Base-by-base conservation (phyloP, 2,329 filamentous ascomycete species). In the Ramularia endophylla region DNA sequence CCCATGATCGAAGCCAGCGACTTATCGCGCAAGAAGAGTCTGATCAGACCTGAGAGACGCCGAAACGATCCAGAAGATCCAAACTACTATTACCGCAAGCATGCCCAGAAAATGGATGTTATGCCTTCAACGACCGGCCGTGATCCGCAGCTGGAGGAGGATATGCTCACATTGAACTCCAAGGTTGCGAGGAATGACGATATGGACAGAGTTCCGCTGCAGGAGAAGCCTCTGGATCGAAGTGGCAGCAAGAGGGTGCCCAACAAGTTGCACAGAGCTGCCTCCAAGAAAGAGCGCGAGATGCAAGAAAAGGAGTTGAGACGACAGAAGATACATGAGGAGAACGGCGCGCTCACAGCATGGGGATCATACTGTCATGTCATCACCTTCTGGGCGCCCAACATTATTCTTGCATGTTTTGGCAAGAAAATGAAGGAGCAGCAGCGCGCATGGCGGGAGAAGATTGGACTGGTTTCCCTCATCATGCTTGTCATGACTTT, bases 331-430 rank as follows among this genome's bases (percentile, higher is more conserved):
- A 73, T 78, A 41, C 61, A 74, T 48, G 77, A 84, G 43, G 69
- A 80, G 43, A 74, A 87, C 36, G 78, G 80, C 2, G 87, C 90
- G 2, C 88, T 87, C 0, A 95, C 85, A 59, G 65, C 94, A 27
- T 98, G 92, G 92, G 94, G 88, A 57, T 82, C 94, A 3, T 98
- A 98, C 69, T 98, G 92, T 65, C 83, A 85, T 35, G 78, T 94
- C 49, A 69, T 98, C 52, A 98, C 92, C 0, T 95, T 97, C 59
- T 97, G 92, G 89, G 85, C 80, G 43, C 92, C 92, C 0, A 83
- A 88, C 60, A 85, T 90, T 47, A 67, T 95, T 19, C 71, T 98
- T 40, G 78, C 76, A 52, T 94, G 87, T 65, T 92, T 88, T 58
- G 88, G 89, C 28, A 94, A 85, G 73, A 80, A 81, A 6, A 76